These are phyloP conservation scores for Aspergillus udagawae DNA, from an alignment of 2,329 filamentous ascomycete species.

Conservation along the genomic window DNA sequence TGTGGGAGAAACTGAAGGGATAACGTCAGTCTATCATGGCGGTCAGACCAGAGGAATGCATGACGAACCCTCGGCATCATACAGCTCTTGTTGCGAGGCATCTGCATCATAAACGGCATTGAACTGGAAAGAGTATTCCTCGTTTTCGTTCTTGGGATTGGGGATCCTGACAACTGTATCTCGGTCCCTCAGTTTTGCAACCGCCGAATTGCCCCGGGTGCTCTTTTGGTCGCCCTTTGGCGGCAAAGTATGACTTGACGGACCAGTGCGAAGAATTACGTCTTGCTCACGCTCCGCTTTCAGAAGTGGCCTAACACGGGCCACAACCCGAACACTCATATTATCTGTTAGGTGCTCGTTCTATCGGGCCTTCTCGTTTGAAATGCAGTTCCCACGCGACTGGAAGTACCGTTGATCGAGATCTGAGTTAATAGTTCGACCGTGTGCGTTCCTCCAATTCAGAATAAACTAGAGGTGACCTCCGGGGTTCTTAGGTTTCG, in stretches of 20 bases:
- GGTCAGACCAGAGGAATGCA: constrained; percentile 1
- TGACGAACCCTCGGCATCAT: constrained; percentile 77
- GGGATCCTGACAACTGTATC: constrained; percentile 78
- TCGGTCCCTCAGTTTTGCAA: constrained; percentile 46
- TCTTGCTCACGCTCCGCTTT: constrained; percentile 83
- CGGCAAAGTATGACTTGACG: constrained; percentile 21
- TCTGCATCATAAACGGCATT: constrained; percentile 83
- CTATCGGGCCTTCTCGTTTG: neutral
- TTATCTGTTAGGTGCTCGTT: constrained; percentile 12
- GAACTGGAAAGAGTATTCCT: constrained; percentile 93
- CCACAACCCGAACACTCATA: constrained; percentile 73
- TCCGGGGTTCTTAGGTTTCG: neutral
- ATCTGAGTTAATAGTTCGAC: constrained; percentile 6
- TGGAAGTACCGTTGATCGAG: neutral
- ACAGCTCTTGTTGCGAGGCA: constrained; percentile 80
- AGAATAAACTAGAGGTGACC: neutral
- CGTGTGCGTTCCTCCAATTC: neutral
- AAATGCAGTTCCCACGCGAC: constrained; percentile 1
- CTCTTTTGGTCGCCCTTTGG: constrained; percentile 24
- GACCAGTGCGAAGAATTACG: constrained; percentile 71
- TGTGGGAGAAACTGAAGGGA: constrained; percentile 71
- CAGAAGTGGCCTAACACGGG: constrained; percentile 82
- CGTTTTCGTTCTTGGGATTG: constrained; percentile 85
- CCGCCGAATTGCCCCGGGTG: constrained; percentile 19
- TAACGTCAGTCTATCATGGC: constrained; percentile 14